Evolutionary conservation across 345 rosid species (phyloP).

Genomic region (Eucalyptus cloeziana): DNA sequence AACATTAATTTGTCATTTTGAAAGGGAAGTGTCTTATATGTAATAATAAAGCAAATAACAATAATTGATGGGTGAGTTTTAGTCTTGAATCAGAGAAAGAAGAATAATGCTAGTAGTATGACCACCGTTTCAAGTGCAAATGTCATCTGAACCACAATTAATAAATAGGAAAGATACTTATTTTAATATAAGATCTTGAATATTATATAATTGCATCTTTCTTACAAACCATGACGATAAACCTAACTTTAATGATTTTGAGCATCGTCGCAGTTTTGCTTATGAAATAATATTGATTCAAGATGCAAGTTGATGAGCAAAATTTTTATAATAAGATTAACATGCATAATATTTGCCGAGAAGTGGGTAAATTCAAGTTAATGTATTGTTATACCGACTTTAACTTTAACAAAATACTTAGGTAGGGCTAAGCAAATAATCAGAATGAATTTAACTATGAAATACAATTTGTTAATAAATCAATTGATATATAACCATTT

Average conservation of each 20-base stretch:
- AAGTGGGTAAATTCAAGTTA: background rate
- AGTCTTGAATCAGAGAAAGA: background rate
- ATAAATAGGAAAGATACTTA: background rate
- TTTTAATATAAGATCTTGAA: background rate
- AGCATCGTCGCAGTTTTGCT: background rate
- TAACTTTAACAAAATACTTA: background rate
- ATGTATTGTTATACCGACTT: background rate
- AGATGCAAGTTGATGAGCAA: background rate
- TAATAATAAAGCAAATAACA: background rate
- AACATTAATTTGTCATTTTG: background rate
- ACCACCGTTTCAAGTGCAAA: background rate
- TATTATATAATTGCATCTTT: background rate
- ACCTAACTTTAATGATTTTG: background rate
- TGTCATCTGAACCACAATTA: background rate
- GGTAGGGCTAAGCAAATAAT: background rate
- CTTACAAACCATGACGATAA: background rate
- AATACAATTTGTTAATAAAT: background rate
- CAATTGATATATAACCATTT: background rate
- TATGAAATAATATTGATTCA: background rate
- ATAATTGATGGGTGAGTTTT: background rate
- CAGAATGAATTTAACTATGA: background rate
- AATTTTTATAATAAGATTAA: background rate
- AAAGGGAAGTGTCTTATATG: background rate
- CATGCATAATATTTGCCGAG: background rate
- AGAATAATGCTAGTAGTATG: background rate